phyloP scores from a whole-genome alignment of 495 filamentous ascomycete genomes.

The Niebla homalea region DNA sequence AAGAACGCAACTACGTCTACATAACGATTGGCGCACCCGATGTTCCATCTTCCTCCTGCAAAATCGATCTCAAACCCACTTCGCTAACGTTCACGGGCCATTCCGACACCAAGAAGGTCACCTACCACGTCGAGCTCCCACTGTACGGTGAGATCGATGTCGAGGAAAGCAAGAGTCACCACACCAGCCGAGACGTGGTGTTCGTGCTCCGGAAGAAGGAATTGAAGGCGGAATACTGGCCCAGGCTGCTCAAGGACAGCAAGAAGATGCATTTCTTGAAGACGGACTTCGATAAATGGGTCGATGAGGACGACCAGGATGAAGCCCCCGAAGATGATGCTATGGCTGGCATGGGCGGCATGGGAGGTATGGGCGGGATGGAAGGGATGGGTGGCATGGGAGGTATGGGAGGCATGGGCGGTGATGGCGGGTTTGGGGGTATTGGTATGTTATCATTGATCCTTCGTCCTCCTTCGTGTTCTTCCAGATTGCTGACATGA shows the following conservation, averaged over 20 bases:
- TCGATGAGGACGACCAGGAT: conserved; percentile 98
- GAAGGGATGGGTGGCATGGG: conserved; percentile 26
- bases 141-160: conserved; percentile 87
- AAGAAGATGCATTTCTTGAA: conserved; percentile 93
- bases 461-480: background rate
- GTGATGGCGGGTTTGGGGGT: conserved; percentile 33
- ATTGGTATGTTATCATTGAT: conserved; percentile 33
- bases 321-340: conserved; percentile 74
- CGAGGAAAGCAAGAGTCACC: conserved; percentile 63
- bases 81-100: conserved; percentile 69
- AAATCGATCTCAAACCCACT: conserved; percentile 67
- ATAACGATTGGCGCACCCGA: conserved; percentile 80
- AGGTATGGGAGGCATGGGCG: conserved; percentile 34
- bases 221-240: conserved; percentile 82
- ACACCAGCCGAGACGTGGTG: conserved; percentile 74
- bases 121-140: conserved; percentile 75
- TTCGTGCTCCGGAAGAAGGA: conserved; percentile 95
- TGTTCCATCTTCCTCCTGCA: conserved; percentile 51
- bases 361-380: conserved; percentile 61
- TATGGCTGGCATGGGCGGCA: conserved; percentile 24
- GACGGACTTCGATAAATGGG: conserved; percentile 99
- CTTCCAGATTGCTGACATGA: conserved; percentile 46
- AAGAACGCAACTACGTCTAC: conserved; percentile 82
- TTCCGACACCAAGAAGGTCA: conserved; percentile 66
- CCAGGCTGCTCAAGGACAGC: conserved; percentile 73